Evolutionary conservation across 2,329 filamentous ascomycete genomes (phyloP).

Genomic region (Trichoderma sp.): DNA sequence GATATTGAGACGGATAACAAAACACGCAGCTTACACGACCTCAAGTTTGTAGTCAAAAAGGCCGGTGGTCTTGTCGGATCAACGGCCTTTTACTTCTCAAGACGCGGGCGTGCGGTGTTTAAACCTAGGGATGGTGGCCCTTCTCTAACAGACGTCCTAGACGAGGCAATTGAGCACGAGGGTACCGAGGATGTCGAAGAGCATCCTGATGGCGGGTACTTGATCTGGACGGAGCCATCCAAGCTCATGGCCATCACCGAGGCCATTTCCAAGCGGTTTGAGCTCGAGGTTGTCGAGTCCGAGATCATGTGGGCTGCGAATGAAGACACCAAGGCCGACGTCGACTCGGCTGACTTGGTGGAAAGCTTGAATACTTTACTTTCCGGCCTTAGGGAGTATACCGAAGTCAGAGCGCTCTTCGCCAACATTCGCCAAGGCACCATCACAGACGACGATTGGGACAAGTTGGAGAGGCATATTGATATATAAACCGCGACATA

Average conservation of each 20-base stretch:
- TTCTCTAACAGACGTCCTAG: slow-evolving; percentile 73
- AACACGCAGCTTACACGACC: slow-evolving; percentile 69
- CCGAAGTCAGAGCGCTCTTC: slow-evolving; percentile 77
- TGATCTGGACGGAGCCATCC: slow-evolving; percentile 53
- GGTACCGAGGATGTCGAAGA: slow-evolving; percentile 73
- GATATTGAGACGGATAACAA: slow-evolving; percentile 86
- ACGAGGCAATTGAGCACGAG: slow-evolving; percentile 75
- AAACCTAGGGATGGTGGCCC: slow-evolving; percentile 50
- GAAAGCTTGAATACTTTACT: slow-evolving; percentile 61
- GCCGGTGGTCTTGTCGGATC: slow-evolving; percentile 69
- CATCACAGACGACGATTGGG: slow-evolving; percentile 56
- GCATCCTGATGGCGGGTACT: slow-evolving; percentile 67
- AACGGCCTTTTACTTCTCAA: slow-evolving; percentile 82
- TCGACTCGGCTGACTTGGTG: slow-evolving; percentile 59
- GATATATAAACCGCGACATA: slow-evolving; percentile 41
- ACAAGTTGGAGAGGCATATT: slow-evolving; percentile 53
- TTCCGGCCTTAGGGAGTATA: slow-evolving; percentile 62
- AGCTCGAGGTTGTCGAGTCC: slow-evolving; percentile 67
- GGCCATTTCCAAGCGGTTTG: slow-evolving; percentile 61
- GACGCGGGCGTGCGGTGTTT: slow-evolving; percentile 74
- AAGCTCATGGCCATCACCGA: slow-evolving; percentile 37
- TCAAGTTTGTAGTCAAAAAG: slow-evolving; percentile 71
- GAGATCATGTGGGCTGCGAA: slow-evolving; percentile 88
- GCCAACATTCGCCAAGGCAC: slow-evolving; percentile 62
- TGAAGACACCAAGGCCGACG: slow-evolving; percentile 69